Conservation (phyloP, 495 filamentous ascomycete species). For the Neurospora sp. region DNA sequence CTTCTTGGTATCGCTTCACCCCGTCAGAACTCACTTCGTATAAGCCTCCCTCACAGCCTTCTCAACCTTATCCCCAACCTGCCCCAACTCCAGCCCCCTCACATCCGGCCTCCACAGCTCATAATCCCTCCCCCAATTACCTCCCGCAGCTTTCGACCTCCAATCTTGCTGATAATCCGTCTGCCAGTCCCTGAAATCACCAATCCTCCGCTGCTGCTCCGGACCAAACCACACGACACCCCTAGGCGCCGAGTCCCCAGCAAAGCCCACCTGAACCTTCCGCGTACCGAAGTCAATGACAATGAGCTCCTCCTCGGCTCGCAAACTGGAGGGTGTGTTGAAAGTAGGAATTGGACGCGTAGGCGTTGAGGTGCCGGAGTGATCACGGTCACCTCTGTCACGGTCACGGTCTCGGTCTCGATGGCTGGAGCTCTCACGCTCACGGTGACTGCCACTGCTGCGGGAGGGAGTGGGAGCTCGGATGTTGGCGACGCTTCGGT, state of each 20-base stretch:
- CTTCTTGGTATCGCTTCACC: not conserved
- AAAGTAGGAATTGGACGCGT: constrained; percentile 50
- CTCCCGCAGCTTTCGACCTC: constrained; percentile 29
- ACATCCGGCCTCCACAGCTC: constrained; percentile 80
- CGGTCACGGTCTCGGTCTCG: not conserved
- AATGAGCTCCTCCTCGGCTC: constrained; percentile 73
- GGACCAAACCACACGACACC: constrained; percentile 63
- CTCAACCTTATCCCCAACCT: constrained; percentile 85
- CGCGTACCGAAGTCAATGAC: constrained; percentile 76
- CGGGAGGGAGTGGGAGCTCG: constrained; percentile 21
- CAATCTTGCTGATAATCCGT: constrained; percentile 38
- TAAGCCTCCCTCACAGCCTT: constrained; percentile 74
- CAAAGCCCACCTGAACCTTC: constrained; percentile 73
- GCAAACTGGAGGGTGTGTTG: constrained; percentile 62
- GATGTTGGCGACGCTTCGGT: constrained; percentile 43
- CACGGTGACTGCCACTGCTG: constrained; percentile 17
- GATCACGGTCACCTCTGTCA: constrained; percentile 10
- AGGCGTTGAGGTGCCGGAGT: constrained; percentile 48
- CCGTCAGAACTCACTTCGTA: constrained; percentile 45
- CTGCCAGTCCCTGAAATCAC: constrained; percentile 70
- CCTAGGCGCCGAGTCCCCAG: constrained; percentile 65
- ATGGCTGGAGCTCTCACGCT: constrained; percentile 4
- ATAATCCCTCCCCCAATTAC: constrained; percentile 58
- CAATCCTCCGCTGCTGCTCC: constrained; percentile 61
- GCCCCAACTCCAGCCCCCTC: constrained; percentile 57